Percentiles rank a stretch among this genome's conserved stretches.
These are phyloP conservation scores for Cytospora paraplurivora DNA, from an alignment of 2,329 filamentous ascomycete species.

Conservation along the genomic window DNA sequence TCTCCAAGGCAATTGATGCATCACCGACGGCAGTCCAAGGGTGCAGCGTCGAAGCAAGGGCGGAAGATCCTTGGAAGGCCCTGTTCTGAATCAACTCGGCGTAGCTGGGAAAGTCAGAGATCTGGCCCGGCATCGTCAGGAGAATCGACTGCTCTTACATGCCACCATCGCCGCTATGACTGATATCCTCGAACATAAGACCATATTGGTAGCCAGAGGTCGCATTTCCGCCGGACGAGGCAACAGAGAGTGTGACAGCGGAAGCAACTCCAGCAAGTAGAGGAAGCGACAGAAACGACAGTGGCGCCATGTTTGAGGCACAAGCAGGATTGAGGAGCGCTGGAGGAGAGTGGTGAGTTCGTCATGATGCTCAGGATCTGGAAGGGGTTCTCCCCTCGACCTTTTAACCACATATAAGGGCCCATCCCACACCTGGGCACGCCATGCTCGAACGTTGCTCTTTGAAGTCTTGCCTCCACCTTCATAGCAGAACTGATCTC, in stretches of 20 bases:
- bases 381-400: slow-evolving; percentile 1
- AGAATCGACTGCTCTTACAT: slow-evolving; percentile 40
- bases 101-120: slow-evolving; percentile 44
- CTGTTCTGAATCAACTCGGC: slow-evolving; percentile 71
- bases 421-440: background rate
- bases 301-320: slow-evolving; percentile 17
- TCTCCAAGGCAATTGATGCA: slow-evolving; percentile 50
- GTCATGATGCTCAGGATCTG: background rate
- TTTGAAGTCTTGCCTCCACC: slow-evolving; percentile 8
- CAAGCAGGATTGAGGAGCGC: background rate
- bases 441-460: background rate
- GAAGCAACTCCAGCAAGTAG: slow-evolving; percentile 22
- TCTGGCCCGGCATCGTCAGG: too few species aligned
- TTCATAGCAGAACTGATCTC: slow-evolving; percentile 11
- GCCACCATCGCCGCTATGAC: slow-evolving; percentile 71
- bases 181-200: slow-evolving; percentile 57
- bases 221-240: slow-evolving; percentile 40
- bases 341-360: background rate
- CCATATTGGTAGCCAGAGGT: slow-evolving; percentile 44
- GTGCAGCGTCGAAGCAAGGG: slow-evolving; percentile 46
- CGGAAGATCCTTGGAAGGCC: slow-evolving; percentile 62
- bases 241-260: slow-evolving; percentile 30
- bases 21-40: slow-evolving; percentile 49
- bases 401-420: slow-evolving; percentile 3
- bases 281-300: slow-evolving; percentile 20